Base-by-base conservation (phyloP, 768 basidiomycete species). In the Amanita fuliginea region DNA sequence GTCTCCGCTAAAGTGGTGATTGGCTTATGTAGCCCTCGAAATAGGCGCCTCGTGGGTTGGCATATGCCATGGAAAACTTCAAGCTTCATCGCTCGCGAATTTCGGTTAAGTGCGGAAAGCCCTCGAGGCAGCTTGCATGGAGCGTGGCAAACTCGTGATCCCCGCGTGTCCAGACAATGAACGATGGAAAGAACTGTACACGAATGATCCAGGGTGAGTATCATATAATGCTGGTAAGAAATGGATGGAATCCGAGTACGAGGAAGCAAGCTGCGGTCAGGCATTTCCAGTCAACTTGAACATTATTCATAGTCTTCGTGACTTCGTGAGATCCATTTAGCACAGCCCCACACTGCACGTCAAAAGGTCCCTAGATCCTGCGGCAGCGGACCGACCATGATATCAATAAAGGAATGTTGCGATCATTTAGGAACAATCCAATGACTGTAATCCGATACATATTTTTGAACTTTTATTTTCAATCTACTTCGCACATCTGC, bases 1-100 rank as follows among this genome's bases (percentile, higher is more conserved):
- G 49, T 52, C 42, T 54, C 50, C 49, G 46, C 21, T 10, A 11
- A 9, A 32, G 33, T 11, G 24, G n/a, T 35, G 19, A 14, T 26
- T 6, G 39, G 5, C 41, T 50, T 50, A 42, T 42, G 40, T 50
- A 50, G n/a, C 14, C 24, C 26, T 42, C 16, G 37, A 14, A 18
- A 10, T 22, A 2, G 8, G 22, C 16, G 49, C 65, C 65, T 70
- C 67, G 59, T 68, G 70, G 51, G 22, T 28, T 28, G 36, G 30
- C 9, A 47, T 35, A 47, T 11, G 21, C 40, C n/a, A 49, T 50
- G 16, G 30, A 26, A 35, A 10, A 36, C 22, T 4, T 26, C 26
- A 26, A 26, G 26, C 19, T 46, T 33, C 35, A 34, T 46, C 22
- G 21, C 21, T 33, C 21, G 18, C 39, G 14, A 28, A 39, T 28